A percentile compares a stretch with the other conserved stretches of the same genome.
Conservation (phyloP, 495 filamentous ascomycete species). For the Neurospora africana region DNA sequence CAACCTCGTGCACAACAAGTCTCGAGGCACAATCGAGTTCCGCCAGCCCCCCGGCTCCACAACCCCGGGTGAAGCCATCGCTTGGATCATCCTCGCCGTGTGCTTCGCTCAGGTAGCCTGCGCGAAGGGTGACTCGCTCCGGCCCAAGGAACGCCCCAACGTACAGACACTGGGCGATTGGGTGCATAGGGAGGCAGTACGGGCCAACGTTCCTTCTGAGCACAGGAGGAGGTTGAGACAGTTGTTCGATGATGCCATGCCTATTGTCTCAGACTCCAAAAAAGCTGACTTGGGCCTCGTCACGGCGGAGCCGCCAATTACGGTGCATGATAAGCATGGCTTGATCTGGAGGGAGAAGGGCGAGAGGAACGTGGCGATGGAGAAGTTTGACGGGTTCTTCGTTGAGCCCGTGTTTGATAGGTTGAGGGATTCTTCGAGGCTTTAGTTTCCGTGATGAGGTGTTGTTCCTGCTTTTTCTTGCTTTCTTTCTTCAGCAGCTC, state of each 20-base stretch:
- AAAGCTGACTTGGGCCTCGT: slow-evolving; percentile 4
- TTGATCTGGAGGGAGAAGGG: slow-evolving; percentile 9
- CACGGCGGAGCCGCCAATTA: slow-evolving; percentile 6
- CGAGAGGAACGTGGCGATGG: slow-evolving; percentile 8
- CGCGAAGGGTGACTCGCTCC: slow-evolving; percentile 5
- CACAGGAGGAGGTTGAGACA: slow-evolving; percentile 6
- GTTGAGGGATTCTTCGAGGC: neutral
- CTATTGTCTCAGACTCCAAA: neutral
- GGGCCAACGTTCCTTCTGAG: slow-evolving; percentile 1
- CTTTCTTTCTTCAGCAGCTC: neutral
- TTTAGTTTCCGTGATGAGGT: neutral
- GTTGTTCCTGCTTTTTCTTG: neutral
- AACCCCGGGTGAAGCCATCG: slow-evolving; percentile 8
- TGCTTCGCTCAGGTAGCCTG: slow-evolving; percentile 19
- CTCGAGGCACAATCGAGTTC: slow-evolving; percentile 18
- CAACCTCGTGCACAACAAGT: neutral
- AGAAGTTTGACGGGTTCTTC: slow-evolving; percentile 5
- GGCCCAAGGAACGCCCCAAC: slow-evolving; percentile 4
- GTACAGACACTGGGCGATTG: slow-evolving; percentile 22
- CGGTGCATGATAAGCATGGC: slow-evolving; percentile 12
- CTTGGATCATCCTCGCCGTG: slow-evolving; percentile 20
- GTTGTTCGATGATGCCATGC: slow-evolving; percentile 12
- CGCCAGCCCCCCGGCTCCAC: slow-evolving; percentile 15
- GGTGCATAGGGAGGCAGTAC: slow-evolving; percentile 24
- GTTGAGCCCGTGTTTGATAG: neutral